phyloP scores from a whole-genome alignment of 257 asterid species.

The Ehretia macrophylla region DNA sequence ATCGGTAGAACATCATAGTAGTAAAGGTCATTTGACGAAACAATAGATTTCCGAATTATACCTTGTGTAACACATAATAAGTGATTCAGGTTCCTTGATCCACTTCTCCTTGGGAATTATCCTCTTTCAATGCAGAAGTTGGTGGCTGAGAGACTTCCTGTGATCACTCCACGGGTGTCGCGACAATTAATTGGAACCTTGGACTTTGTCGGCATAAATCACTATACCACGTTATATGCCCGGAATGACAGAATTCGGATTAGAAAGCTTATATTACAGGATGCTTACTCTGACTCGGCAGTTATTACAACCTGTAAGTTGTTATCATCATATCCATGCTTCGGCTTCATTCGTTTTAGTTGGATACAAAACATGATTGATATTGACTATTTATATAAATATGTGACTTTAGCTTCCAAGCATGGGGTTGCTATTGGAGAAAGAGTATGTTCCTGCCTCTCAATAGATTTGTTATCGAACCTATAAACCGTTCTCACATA shows the following conservation, averaged over 20 bases:
- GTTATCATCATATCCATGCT: neutral
- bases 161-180: slow-evolving; percentile 39
- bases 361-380: neutral
- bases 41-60: neutral
- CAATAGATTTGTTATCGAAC: neutral
- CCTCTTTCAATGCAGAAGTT: slow-evolving; percentile 84
- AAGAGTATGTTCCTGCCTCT: slow-evolving; percentile 45
- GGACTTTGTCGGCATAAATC: slow-evolving; percentile 82
- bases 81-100: slow-evolving; percentile 86
- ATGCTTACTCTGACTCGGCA: slow-evolving; percentile 70
- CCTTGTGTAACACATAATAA: slow-evolving; percentile 2
- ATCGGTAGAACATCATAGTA: neutral
- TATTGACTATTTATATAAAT: slow-evolving; percentile 9
- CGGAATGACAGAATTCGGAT: slow-evolving; percentile 55
- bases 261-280: slow-evolving; percentile 49
- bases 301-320: slow-evolving; percentile 66
- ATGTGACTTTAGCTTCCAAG: slow-evolving; percentile 44
- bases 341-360: neutral
- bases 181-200: slow-evolving; percentile 52
- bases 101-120: slow-evolving; percentile 78
- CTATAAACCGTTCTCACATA: neutral
- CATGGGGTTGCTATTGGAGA: slow-evolving; percentile 75
- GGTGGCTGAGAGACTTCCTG: slow-evolving; percentile 64
- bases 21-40: neutral
- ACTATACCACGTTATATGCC: slow-evolving; percentile 66